A percentile compares a stretch with the other conserved stretches of the same genome.
Evolutionary conservation across 495 filamentous ascomycete species (phyloP).

Genomic region (Rhizodiscina lignyota): DNA sequence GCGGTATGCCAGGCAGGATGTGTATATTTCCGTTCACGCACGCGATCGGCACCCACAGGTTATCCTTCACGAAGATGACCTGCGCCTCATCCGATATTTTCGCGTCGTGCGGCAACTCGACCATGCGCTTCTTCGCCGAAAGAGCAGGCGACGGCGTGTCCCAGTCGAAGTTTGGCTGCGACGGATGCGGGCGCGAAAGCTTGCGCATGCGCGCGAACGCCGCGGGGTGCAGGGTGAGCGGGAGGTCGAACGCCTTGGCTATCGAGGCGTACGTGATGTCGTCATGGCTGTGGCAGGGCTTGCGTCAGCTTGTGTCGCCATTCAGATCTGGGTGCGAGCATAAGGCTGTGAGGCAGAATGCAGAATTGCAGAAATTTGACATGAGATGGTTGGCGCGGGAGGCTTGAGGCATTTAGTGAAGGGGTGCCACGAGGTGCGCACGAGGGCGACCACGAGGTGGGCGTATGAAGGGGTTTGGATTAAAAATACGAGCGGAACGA

Average conservation of each 20-base stretch:
- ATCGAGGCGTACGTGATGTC: constrained; percentile 95
- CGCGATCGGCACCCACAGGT: constrained; percentile 77
- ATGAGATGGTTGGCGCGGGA: no score
- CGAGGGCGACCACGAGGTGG: no score
- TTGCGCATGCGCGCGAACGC: constrained; percentile 70
- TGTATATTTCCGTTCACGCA: constrained; percentile 87
- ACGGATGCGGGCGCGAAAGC: constrained; percentile 52
- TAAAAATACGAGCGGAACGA: no score
- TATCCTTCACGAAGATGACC: constrained; percentile 58
- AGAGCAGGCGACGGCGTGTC: constrained; percentile 61
- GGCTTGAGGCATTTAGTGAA: no score
- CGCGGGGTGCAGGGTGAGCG: constrained; percentile 56
- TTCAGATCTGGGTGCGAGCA: no score
- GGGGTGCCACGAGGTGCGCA: no score
- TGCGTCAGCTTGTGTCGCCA: no score
- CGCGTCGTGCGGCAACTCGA: constrained; percentile 62
- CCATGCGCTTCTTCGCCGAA: constrained; percentile 76
- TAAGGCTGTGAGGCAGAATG: no score
- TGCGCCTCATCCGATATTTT: constrained; percentile 41
- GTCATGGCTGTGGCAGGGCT: constrained; percentile 87
- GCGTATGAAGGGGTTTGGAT: no score
- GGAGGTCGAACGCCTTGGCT: constrained; percentile 69
- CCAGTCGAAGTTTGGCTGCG: constrained; percentile 69
- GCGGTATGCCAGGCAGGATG: constrained; percentile 80
- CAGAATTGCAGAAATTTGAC: no score